A percentile compares a stretch with the other conserved stretches of the same genome.
These are phyloP conservation scores for Talaromyces sp. DNA, from an alignment of 2,329 filamentous ascomycete species.

Conservation along the genomic window DNA sequence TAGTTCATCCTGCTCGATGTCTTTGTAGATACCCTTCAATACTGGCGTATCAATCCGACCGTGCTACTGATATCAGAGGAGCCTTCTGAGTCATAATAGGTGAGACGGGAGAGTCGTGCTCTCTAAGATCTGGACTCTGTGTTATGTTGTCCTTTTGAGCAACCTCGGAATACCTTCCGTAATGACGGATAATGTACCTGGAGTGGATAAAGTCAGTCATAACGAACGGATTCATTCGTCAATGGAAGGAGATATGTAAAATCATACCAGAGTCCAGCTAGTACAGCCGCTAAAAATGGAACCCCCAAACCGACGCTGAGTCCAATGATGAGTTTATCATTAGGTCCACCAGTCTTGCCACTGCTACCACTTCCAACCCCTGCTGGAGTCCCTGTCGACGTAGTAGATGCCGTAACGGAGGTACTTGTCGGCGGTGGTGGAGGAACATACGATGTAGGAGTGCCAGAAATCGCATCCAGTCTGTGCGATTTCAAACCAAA, in stretches of 20 bases:
- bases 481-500: slow-evolving; percentile 45
- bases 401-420: slow-evolving; percentile 21
- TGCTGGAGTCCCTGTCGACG: neutral
- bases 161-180: neutral
- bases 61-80: neutral
- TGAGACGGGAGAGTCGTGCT: neutral
- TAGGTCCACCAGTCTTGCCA: slow-evolving; percentile 29
- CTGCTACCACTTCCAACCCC: slow-evolving; percentile 19
- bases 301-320: slow-evolving; percentile 43
- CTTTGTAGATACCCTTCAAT: neutral
- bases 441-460: slow-evolving; percentile 46
- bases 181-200: neutral
- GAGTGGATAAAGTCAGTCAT: neutral
- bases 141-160: neutral
- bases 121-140: neutral
- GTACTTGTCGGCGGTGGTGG: slow-evolving; percentile 18
- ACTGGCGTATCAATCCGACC: neutral
- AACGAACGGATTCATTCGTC: neutral
- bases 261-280: neutral
- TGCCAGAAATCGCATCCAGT: slow-evolving; percentile 42
- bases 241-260: neutral
- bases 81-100: neutral
- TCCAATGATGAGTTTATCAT: slow-evolving; percentile 49
- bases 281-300: slow-evolving; percentile 19
- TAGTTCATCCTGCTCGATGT: neutral